Evolutionary conservation across 169 alveolate species (phyloP).

Genomic region (Eimeria sp.): DNA sequence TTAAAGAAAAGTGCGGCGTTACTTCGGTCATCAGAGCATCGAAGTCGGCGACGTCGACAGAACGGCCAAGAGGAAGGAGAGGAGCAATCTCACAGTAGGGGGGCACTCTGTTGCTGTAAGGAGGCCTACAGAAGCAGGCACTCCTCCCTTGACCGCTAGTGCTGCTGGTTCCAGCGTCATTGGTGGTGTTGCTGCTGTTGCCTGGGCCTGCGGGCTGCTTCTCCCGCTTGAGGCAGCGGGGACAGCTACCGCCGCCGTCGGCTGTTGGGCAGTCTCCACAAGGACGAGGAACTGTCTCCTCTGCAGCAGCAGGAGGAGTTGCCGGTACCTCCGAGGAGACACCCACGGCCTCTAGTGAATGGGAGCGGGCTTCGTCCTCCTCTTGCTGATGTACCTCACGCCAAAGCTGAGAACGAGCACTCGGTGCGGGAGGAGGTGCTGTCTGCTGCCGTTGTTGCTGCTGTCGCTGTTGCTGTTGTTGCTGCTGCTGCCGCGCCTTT

Average conservation of each 20-base stretch:
- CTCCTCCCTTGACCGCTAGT: neutral
- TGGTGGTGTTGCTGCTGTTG: slow-evolving; percentile 30
- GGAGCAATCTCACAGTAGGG: slow-evolving; percentile 84
- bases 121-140: slow-evolving; percentile 24
- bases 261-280: neutral
- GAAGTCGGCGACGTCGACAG: slow-evolving; percentile 53
- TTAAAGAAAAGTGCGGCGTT: neutral
- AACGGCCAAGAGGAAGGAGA: slow-evolving; percentile 52
- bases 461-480: slow-evolving; percentile 64
- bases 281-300: neutral
- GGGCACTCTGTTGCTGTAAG: slow-evolving; percentile 59
- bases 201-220: neutral
- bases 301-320: slow-evolving; percentile 21
- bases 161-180: neutral
- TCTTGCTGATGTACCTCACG: slow-evolving; percentile 39
- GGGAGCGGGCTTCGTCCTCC: slow-evolving; percentile 45
- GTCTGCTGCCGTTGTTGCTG: slow-evolving; percentile 66
- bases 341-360: neutral
- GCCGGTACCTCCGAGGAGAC: neutral
- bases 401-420: slow-evolving; percentile 50
- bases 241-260: neutral
- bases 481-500: slow-evolving; percentile 53
- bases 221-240: slow-evolving; percentile 2
- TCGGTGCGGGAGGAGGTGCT: neutral
- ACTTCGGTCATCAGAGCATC: slow-evolving; percentile 75